A percentile compares a stretch with the other conserved stretches of the same genome.
phyloP scores from a whole-genome alignment of 148 eudicot species.

The Pouteria glomerata region DNA sequence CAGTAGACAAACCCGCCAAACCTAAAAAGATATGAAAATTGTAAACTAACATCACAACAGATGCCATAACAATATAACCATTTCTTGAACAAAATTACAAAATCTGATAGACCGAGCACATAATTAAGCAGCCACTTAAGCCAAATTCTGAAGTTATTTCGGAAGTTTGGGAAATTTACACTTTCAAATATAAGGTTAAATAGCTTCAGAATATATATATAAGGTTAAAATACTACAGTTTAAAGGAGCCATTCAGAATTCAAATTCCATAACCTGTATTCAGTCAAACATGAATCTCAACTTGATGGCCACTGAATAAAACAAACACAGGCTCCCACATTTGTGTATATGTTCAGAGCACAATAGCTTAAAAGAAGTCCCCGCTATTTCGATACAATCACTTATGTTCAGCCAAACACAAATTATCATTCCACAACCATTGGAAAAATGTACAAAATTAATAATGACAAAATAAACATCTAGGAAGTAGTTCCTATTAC shows the following conservation, averaged over 20 bases:
- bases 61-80: not conserved
- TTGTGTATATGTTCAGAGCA: not conserved
- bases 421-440: not conserved
- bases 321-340: not conserved
- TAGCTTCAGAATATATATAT: not conserved
- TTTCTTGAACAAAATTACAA: not conserved
- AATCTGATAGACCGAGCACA: not conserved
- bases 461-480: not conserved
- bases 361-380: not conserved
- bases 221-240: not conserved
- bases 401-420: not conserved
- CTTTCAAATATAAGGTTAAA: not conserved
- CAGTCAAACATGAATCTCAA: not conserved
- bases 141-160: not conserved
- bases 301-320: not conserved
- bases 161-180: not conserved
- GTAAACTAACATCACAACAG: not conserved
- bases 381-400: not conserved
- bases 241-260: not conserved
- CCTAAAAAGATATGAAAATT: slow-evolving; percentile 39
- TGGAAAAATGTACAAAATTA: not conserved
- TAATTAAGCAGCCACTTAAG: not conserved
- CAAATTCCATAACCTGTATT: not conserved
- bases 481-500: not conserved
- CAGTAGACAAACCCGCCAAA: slow-evolving; percentile 96